A percentile compares a stretch with the other conserved stretches of the same genome.
These are phyloP conservation scores for Candida sanyaensis DNA, from an alignment of 1,139 yeast species.

Conservation along the genomic window DNA sequence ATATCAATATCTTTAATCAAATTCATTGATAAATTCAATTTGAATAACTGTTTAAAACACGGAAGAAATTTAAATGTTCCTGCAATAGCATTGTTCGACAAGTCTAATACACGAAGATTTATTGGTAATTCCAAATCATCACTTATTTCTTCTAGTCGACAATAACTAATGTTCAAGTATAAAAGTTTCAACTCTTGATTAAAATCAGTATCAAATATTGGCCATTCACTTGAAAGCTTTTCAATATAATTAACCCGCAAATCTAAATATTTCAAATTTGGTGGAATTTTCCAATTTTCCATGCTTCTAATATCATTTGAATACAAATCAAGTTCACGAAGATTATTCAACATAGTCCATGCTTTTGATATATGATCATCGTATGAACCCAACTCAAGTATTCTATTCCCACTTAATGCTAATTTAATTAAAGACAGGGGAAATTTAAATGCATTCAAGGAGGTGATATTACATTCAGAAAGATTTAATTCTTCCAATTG, in stretches of 20 bases:
- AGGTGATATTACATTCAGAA: slow-evolving; percentile 24
- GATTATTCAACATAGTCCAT: slow-evolving; percentile 27
- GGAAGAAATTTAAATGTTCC: slow-evolving; percentile 13
- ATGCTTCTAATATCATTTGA: slow-evolving; percentile 23
- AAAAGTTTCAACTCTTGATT: slow-evolving; percentile 10
- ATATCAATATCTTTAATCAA: slow-evolving; percentile 15
- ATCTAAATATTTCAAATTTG: slow-evolving; percentile 22
- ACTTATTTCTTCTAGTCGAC: slow-evolving; percentile 19
- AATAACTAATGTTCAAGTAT: slow-evolving; percentile 16
- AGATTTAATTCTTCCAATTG: slow-evolving; percentile 22
- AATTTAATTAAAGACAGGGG: slow-evolving; percentile 26
- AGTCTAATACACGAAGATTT: slow-evolving; percentile 12
- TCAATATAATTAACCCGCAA: slow-evolving; percentile 22
- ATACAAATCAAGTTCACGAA: slow-evolving; percentile 26
- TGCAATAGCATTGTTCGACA: slow-evolving; percentile 15
- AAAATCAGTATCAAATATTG: slow-evolving; percentile 14
- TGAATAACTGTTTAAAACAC: slow-evolving; percentile 15
- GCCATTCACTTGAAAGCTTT: slow-evolving; percentile 9
- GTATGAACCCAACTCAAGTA: slow-evolving; percentile 16
- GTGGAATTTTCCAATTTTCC: slow-evolving; percentile 28
- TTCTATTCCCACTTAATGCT: slow-evolving; percentile 24
- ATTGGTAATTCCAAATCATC: slow-evolving; percentile 19
- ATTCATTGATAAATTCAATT: slow-evolving; percentile 25
- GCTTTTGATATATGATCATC: slow-evolving; percentile 18
- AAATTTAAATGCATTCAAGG: slow-evolving; percentile 24